Evolutionary conservation across 2,329 filamentous ascomycete genomes (phyloP).

Genomic region (Lomentospora prolificans): DNA sequence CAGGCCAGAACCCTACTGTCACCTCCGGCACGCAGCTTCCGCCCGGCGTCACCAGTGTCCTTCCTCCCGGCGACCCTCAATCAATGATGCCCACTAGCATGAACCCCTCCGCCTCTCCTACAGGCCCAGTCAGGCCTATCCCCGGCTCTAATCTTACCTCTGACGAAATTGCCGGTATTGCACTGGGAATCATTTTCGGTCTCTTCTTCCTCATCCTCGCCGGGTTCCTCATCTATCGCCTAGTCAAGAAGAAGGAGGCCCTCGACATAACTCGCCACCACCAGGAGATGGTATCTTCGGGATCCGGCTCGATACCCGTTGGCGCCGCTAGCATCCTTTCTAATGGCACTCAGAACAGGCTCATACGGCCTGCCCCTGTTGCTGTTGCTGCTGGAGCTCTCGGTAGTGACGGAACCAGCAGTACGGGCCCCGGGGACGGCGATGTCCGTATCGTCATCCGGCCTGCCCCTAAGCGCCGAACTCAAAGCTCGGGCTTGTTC

Average conservation of each 20-base stretch:
- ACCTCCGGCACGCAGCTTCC: neutral
- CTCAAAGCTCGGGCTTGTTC: conserved; percentile 9
- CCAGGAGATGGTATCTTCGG: conserved; percentile 11
- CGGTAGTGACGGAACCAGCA: conserved; percentile 7
- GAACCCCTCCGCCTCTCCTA: neutral
- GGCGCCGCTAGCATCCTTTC: neutral
- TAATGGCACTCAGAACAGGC: neutral
- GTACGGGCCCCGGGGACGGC: conserved; percentile 13
- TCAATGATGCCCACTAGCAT: conserved; percentile 7
- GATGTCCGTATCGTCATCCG: conserved; percentile 23
- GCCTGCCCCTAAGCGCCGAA: conserved; percentile 13
- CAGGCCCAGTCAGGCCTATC: conserved; percentile 1
- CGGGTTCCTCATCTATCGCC: conserved; percentile 14
- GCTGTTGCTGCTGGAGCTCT: neutral
- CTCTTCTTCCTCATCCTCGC: conserved; percentile 16
- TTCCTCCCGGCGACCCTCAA: neutral
- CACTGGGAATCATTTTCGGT: conserved; percentile 16
- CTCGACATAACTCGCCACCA: conserved; percentile 6
- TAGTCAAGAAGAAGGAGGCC: conserved; percentile 11
- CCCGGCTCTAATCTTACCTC: conserved; percentile 12
- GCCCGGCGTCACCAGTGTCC: neutral
- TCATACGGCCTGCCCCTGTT: neutral
- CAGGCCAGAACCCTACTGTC: neutral
- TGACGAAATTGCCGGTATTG: conserved; percentile 20
- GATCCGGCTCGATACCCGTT: conserved; percentile 1